Conservation (phyloP, 73 alveolate species). For the Paramecium pentaurelia region DNA sequence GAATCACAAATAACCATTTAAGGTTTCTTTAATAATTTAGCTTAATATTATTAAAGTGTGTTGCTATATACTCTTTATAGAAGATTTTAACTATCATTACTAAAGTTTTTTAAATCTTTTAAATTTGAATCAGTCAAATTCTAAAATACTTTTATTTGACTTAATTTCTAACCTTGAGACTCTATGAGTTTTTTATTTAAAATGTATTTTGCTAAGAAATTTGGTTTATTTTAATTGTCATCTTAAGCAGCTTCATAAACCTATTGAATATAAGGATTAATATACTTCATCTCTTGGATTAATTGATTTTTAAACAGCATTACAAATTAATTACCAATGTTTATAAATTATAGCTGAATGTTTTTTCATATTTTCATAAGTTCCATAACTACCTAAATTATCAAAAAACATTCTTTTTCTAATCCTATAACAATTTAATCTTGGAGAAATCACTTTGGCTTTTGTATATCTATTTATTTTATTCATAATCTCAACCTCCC, state of each 20-base stretch:
- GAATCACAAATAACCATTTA: not conserved
- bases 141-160: constrained; percentile 9
- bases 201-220: not conserved
- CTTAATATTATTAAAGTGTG: not conserved
- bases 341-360: not conserved
- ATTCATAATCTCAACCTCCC: constrained; percentile 9
- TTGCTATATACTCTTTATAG: constrained; percentile 16
- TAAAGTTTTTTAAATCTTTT: not conserved
- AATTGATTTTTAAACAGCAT: not conserved
- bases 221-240: not conserved
- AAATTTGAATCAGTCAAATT: not conserved
- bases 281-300: constrained; percentile 16
- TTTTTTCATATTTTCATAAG: constrained; percentile 10
- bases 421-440: not conserved
- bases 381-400: constrained; percentile 16
- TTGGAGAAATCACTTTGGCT: constrained; percentile 16
- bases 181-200: not conserved
- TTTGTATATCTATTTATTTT: constrained; percentile 3
- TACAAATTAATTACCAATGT: constrained; percentile 27
- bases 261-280: not conserved
- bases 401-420: constrained; percentile 28
- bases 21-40: constrained; percentile 2
- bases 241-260: constrained; percentile 5
- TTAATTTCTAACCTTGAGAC: not conserved
- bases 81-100: not conserved